phyloP scores from a whole-genome alignment of 257 asterid genomes.

The Przewalskia tangutica region DNA sequence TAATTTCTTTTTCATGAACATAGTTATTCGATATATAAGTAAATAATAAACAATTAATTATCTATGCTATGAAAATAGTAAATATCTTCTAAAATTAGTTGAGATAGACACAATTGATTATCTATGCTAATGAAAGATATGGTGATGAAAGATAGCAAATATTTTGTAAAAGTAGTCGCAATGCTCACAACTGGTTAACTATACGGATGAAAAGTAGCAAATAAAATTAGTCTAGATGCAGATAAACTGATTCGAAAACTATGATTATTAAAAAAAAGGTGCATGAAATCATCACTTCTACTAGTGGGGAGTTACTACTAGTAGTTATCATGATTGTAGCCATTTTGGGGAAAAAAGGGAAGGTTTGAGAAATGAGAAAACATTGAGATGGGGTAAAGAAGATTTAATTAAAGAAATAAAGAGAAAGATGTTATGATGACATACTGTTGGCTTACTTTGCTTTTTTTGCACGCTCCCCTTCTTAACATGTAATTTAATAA shows the following conservation, averaged over 20 bases:
- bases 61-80: too few relatives aligned
- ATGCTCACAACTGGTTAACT: too few relatives aligned
- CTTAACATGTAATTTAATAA: constrained; percentile 11
- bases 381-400: constrained; percentile 2
- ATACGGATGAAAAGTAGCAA: too few relatives aligned
- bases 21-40: not conserved
- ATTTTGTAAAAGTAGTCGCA: too few relatives aligned
- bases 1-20: not conserved
- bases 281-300: constrained; percentile 21
- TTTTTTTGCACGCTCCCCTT: constrained; percentile 38
- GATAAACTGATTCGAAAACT: not conserved
- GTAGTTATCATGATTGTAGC: not conserved
- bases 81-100: too few relatives aligned
- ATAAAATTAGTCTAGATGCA: too few relatives aligned
- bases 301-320: not conserved
- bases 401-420: constrained; percentile 14
- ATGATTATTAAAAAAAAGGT: not conserved
- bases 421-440: constrained; percentile 30
- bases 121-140: too few relatives aligned
- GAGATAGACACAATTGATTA: too few relatives aligned
- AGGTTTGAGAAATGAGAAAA: not conserved
- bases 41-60: not conserved
- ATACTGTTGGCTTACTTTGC: constrained; percentile 22
- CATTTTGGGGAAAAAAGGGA: not conserved
- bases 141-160: too few relatives aligned